Conservation (phyloP, 2,329 filamentous ascomycete genomes). For the Colletotrichum liaoningense region DNA sequence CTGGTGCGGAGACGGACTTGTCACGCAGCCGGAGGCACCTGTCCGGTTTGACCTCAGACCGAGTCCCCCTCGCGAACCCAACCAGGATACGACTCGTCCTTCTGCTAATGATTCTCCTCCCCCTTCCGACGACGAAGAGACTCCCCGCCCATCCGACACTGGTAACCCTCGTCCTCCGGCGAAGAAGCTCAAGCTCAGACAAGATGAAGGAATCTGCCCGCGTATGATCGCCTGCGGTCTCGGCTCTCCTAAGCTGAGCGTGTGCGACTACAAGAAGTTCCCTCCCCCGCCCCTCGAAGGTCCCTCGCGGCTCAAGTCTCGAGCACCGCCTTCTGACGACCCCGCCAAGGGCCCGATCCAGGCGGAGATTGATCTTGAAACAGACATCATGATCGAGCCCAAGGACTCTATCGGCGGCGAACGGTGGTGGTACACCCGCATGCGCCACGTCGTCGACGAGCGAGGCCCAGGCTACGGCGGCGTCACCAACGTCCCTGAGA, state of each 20-base stretch:
- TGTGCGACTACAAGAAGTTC: neutral
- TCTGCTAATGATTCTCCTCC: neutral
- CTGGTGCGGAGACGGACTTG: slow-evolving; percentile 31
- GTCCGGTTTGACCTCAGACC: slow-evolving; percentile 3
- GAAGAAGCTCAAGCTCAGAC: neutral
- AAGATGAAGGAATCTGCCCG: neutral
- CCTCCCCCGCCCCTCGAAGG: neutral
- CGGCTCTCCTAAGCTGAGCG: neutral
- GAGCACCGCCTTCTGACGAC: neutral
- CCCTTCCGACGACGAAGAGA: neutral
- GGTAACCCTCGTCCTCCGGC: neutral
- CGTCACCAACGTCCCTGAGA: neutral
- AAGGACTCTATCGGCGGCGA: neutral
- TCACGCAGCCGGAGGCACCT: neutral
- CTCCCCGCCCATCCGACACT: neutral
- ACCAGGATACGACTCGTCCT: neutral
- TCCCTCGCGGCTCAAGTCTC: neutral
- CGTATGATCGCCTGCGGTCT: neutral
- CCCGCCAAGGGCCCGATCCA: neutral
- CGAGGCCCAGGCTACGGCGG: slow-evolving; percentile 7
- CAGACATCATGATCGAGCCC: slow-evolving; percentile 10
- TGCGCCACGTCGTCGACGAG: slow-evolving; percentile 3
- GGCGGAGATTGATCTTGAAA: slow-evolving; percentile 7
- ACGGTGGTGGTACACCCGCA: neutral
- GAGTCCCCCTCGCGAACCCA: neutral